Conservation (phyloP, 495 filamentous ascomycete species). For the Aspergillus biplanus region DNA sequence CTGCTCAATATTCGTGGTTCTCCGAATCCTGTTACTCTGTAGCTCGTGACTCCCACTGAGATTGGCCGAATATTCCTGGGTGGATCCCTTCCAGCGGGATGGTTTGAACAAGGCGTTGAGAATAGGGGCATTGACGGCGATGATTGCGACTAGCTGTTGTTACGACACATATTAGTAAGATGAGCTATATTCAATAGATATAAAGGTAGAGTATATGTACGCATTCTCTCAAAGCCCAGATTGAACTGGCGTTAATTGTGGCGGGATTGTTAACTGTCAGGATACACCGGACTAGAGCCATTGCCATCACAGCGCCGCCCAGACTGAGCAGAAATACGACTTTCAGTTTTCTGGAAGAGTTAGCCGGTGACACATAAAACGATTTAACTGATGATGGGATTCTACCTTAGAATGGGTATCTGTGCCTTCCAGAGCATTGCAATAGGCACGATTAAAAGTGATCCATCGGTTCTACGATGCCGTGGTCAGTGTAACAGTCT, state of each 20-base stretch:
- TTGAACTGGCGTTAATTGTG: constrained; percentile 4
- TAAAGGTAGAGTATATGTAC: not conserved
- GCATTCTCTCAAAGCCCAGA: constrained; percentile 4
- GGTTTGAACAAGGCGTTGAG: constrained; percentile 5
- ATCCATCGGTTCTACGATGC: constrained; percentile 1
- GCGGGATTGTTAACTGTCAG: constrained; percentile 1
- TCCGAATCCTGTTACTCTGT: constrained; percentile 7
- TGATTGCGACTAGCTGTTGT: constrained; percentile 3
- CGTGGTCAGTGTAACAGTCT: not conserved
- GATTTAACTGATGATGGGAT: not conserved
- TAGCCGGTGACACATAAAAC: not conserved
- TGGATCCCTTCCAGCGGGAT: constrained; percentile 6
- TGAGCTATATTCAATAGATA: not conserved
- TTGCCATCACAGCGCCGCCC: not conserved
- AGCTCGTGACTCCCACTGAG: constrained; percentile 1
- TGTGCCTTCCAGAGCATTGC: not conserved
- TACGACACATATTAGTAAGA: not conserved
- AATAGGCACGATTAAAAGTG: constrained; percentile 3
- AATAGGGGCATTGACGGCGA: constrained; percentile 7
- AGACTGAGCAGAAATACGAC: constrained; percentile 5
- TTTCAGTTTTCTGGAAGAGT: not conserved
- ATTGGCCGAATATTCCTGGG: not conserved
- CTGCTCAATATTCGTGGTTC: constrained; percentile 6
- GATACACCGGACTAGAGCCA: constrained; percentile 6
- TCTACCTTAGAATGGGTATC: constrained; percentile 1